Evolutionary conservation across 306 rosid species (phyloP).

Genomic region (Dalbergia cultrata): DNA sequence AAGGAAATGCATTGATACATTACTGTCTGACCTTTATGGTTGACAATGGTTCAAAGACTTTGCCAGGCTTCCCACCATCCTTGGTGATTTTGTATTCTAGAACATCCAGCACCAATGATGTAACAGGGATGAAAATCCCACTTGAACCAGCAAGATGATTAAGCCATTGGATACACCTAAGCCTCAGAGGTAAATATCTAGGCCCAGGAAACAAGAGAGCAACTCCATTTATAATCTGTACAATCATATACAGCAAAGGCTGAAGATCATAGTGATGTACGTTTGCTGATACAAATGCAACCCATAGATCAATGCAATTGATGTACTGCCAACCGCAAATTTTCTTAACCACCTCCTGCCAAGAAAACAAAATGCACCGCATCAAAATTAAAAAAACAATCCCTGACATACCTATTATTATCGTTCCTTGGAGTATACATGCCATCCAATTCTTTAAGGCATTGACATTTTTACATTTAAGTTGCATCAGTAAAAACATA

Average conservation of each 20-base stretch:
- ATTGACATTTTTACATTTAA: not conserved
- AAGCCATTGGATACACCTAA: conserved; percentile 88
- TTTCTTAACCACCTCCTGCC: conserved; percentile 84
- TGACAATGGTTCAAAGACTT: conserved; percentile 56
- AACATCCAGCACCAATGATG: conserved; percentile 77
- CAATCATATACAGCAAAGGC: conserved; percentile 62
- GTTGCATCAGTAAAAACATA: conserved; percentile 22
- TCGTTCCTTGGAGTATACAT: not conserved
- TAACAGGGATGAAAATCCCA: conserved; percentile 88
- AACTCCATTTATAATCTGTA: conserved; percentile 85
- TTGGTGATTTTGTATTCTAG: conserved; percentile 74
- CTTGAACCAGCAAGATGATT: conserved; percentile 79
- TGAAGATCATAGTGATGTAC: conserved; percentile 77
- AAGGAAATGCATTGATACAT: not conserved
- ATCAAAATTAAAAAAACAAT: conserved; percentile 32
- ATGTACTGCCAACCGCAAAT: conserved; percentile 81
- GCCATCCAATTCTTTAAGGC: conserved; percentile 4
- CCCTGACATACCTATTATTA: conserved; percentile 25
- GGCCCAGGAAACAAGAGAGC: conserved; percentile 85
- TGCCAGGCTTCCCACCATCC: conserved; percentile 72
- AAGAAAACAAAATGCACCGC: conserved; percentile 44
- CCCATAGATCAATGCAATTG: conserved; percentile 92
- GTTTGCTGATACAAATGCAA: conserved; percentile 65
- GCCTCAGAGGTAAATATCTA: conserved; percentile 92
- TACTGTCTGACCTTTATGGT: conserved; percentile 68